A percentile compares a stretch with the other conserved stretches of the same genome.
phyloP scores from a whole-genome alignment of 306 rosid genomes.

The Hippophae tibetana region DNA sequence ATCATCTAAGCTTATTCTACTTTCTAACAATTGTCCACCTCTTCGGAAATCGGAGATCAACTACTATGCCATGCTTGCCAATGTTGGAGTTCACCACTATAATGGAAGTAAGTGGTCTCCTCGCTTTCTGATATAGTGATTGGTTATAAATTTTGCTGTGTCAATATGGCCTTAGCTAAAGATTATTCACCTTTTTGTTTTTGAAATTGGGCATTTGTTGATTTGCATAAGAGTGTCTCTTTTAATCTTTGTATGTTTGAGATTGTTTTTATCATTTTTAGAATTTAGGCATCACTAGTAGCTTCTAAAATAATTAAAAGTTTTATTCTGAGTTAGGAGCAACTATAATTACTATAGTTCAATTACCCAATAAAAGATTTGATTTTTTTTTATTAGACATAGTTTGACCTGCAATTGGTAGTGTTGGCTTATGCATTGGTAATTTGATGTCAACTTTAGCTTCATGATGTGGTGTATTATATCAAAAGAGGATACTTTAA shows the following conservation, averaged over 20 bases:
- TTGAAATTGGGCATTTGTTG: neutral
- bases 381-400: too few relatives aligned
- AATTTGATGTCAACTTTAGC: too few relatives aligned
- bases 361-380: too few relatives aligned
- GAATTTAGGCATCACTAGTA: neutral
- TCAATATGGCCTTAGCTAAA: neutral
- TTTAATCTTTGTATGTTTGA: neutral
- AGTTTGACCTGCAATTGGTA: too few relatives aligned
- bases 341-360: too few relatives aligned
- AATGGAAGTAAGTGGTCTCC: neutral
- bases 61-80: slow-evolving; percentile 8
- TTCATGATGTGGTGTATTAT: too few relatives aligned
- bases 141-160: neutral
- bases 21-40: slow-evolving; percentile 4
- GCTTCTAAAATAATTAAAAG: too few relatives aligned
- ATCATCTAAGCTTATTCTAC: neutral
- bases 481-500: too few relatives aligned
- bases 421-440: too few relatives aligned
- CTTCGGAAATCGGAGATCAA: slow-evolving; percentile 2
- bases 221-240: neutral
- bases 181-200: neutral
- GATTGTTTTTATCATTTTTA: too few relatives aligned
- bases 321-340: too few relatives aligned
- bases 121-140: neutral
- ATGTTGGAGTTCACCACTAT: slow-evolving; percentile 4